Evolutionary conservation across 106 monocot species (phyloP).

Genomic region (Dendrobium huoshanense): DNA sequence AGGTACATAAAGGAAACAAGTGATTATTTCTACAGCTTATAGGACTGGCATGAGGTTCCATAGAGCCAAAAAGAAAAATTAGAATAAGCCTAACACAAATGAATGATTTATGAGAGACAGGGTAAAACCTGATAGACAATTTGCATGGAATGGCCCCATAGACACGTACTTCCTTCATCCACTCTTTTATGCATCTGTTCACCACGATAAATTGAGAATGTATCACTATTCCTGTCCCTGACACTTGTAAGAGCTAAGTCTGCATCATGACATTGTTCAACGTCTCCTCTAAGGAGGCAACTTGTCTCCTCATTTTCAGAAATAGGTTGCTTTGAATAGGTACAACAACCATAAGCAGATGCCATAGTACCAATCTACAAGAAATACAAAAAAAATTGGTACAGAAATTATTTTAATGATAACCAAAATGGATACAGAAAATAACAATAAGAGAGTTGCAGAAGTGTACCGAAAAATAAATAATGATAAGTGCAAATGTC

Average conservation of each 20-base stretch:
- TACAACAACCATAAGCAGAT: conserved; percentile 53
- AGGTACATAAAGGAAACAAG: too few species aligned
- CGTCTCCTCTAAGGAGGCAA: conserved; percentile 11
- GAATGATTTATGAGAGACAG: too few species aligned
- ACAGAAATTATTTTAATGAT: not conserved
- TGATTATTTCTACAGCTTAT: too few species aligned
- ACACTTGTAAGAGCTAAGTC: conserved; percentile 2
- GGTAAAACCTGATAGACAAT: conserved; percentile 50
- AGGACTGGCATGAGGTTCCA: too few species aligned
- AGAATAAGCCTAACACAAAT: too few species aligned
- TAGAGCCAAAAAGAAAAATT: too few species aligned
- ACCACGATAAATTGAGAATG: not conserved
- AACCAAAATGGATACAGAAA: not conserved
- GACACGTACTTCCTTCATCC: conserved; percentile 30
- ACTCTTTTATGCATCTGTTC: conserved; percentile 1
- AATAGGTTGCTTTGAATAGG: conserved; percentile 7
- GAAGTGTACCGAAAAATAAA: conserved; percentile 58
- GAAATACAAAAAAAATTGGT: not conserved
- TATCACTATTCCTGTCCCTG: not conserved
- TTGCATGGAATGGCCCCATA: conserved; percentile 53
- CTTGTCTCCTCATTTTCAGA: conserved; percentile 16
- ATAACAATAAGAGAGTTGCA: not conserved
- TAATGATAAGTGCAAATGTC: conserved; percentile 57
- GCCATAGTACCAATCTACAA: conserved; percentile 41
- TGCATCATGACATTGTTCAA: conserved; percentile 11